These are phyloP conservation scores for Wickerhamomyces ciferrii DNA, from an alignment of 805 yeast genomes.

Conservation along the genomic window DNA sequence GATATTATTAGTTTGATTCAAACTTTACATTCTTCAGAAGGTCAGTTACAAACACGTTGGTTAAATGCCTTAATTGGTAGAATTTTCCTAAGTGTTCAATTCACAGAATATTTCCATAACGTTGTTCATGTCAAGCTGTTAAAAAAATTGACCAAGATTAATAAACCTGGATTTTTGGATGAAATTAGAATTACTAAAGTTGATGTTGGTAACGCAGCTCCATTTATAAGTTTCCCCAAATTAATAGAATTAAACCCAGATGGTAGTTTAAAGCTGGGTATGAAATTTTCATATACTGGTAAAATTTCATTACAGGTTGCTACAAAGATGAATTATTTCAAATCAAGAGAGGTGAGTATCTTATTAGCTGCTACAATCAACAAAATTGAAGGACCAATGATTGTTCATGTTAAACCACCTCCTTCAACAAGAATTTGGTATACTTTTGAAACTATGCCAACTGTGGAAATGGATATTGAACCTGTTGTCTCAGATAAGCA, in stretches of 20 bases:
- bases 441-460: conserved; percentile 75
- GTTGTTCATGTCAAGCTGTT: conserved; percentile 55
- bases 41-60: conserved; percentile 84
- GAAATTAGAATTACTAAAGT: conserved; percentile 72
- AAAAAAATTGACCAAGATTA: conserved; percentile 71
- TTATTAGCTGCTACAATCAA: conserved; percentile 64
- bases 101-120: conserved; percentile 60
- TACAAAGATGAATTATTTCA: conserved; percentile 73
- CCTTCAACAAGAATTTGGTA: conserved; percentile 93
- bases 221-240: conserved; percentile 69
- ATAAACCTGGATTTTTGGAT: conserved; percentile 83
- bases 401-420: conserved; percentile 74
- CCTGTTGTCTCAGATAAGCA: conserved; percentile 89
- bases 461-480: conserved; percentile 68
- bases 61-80: conserved; percentile 84
- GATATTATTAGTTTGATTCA: conserved; percentile 74
- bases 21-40: conserved; percentile 74
- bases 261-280: conserved; percentile 62
- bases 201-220: conserved; percentile 75
- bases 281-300: conserved; percentile 68
- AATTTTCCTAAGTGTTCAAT: conserved; percentile 68
- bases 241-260: conserved; percentile 70
- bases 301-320: conserved; percentile 71
- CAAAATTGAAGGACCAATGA: conserved; percentile 67
- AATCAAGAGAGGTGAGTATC: conserved; percentile 67